Evolutionary conservation across 2,329 filamentous ascomycete genomes (phyloP).

Genomic region (Claviceps pusilla): DNA sequence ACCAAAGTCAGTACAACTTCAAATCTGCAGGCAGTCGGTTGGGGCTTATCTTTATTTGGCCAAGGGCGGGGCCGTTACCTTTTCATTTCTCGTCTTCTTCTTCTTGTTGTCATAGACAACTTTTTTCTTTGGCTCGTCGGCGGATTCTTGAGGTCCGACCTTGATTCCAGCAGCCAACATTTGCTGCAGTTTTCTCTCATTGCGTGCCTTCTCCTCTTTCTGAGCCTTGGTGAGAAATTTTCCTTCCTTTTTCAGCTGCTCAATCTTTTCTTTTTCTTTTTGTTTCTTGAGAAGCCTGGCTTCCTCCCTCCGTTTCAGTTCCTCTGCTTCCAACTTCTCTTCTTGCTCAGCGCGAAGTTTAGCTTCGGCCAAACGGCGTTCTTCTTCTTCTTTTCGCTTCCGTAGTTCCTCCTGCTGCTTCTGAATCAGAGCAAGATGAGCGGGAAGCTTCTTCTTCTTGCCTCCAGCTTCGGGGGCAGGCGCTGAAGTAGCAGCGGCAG

Average conservation of each 20-base stretch:
- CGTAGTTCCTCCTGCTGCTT: conserved; percentile 71
- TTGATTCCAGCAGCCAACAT: conserved; percentile 67
- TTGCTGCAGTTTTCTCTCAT: conserved; percentile 68
- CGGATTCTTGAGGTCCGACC: conserved; percentile 44
- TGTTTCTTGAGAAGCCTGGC: conserved; percentile 67
- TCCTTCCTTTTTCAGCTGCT: conserved; percentile 76
- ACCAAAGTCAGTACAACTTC: neutral
- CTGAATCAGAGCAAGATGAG: conserved; percentile 57
- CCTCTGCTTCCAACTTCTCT: conserved; percentile 50
- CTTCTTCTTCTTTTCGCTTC: conserved; percentile 50
- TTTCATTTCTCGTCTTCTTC: conserved; percentile 48
- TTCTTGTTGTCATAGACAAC: conserved; percentile 66
- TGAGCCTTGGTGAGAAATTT: conserved; percentile 79
- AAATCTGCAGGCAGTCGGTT: neutral
- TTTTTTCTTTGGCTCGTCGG: conserved; percentile 61
- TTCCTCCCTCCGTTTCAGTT: conserved; percentile 54
- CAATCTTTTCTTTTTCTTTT: conserved; percentile 72
- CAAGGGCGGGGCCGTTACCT: conserved; percentile 24
- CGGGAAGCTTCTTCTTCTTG: conserved; percentile 81
- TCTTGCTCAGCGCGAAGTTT: conserved; percentile 50
- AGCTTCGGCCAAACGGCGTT: conserved; percentile 45
- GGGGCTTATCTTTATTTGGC: too few species aligned
- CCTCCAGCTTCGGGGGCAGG: conserved; percentile 35
- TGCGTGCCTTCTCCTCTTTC: conserved; percentile 64
- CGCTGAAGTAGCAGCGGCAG: conserved; percentile 19